Percentiles rank a stretch among this genome's conserved stretches.
phyloP scores from a whole-genome alignment of 768 basidiomycete genomes.

The Lanmaoa pseudosensibilis region DNA sequence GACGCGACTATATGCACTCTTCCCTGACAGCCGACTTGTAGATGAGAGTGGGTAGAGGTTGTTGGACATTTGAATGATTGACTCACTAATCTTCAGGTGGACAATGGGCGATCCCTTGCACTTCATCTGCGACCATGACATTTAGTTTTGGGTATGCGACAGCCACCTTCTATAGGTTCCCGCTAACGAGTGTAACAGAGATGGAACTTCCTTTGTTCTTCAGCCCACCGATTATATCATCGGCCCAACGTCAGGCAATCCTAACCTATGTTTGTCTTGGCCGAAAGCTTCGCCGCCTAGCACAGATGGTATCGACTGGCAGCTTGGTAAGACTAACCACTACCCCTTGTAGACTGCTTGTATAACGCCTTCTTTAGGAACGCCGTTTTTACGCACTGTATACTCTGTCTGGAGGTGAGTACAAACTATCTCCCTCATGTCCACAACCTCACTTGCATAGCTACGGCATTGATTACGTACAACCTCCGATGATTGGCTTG shows the following conservation, averaged over 20 bases:
- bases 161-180: neutral
- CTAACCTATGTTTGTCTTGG: conserved; percentile 73
- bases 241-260: conserved; percentile 63
- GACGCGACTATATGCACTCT: conserved; percentile 56
- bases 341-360: neutral
- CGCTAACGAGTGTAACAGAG: conserved; percentile 16
- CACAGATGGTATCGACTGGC: conserved; percentile 80
- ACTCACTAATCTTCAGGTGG: conserved; percentile 41
- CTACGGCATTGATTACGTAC: conserved; percentile 71
- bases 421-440: neutral
- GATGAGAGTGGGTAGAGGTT: conserved; percentile 45
- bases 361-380: conserved; percentile 38
- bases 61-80: neutral
- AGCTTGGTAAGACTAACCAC: conserved; percentile 52
- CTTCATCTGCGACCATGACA: conserved; percentile 54
- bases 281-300: conserved; percentile 65
- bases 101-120: conserved; percentile 77
- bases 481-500: conserved; percentile 77
- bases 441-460: conserved; percentile 36
- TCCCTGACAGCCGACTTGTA: conserved; percentile 68
- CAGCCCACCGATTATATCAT: conserved; percentile 78
- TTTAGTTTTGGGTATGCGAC: conserved; percentile 66
- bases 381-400: conserved; percentile 70
- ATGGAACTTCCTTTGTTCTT: conserved; percentile 49
- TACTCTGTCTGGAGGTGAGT: conserved; percentile 75